Percentiles rank a stretch among this genome's conserved stretches.
Evolutionary conservation across 306 rosid genomes (phyloP).

Genomic region (Pyrus pyrifolia): DNA sequence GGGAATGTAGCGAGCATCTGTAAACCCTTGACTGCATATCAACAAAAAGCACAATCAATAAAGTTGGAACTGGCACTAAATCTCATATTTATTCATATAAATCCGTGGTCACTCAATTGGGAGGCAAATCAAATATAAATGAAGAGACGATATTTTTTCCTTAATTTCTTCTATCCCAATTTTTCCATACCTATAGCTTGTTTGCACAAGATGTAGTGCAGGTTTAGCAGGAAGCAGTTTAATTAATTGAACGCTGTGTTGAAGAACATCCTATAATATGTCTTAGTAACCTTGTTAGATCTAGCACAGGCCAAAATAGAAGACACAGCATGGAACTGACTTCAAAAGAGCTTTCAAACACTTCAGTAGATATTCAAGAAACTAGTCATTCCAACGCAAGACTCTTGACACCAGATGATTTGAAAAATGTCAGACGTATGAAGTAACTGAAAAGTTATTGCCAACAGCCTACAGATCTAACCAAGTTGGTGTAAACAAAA

Average conservation of each 20-base stretch:
- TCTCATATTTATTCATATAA: background rate
- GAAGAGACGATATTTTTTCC: background rate
- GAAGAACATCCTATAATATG: background rate
- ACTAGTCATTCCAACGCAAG: background rate
- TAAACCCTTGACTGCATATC: constrained; percentile 75
- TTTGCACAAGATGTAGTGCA: too few relatives aligned
- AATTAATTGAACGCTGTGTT: background rate
- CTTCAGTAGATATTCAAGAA: background rate
- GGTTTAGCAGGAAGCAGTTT: too few relatives aligned
- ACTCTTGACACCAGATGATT: background rate
- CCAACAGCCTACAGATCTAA: background rate
- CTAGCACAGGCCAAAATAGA: background rate
- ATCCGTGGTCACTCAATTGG: background rate
- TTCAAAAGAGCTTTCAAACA: background rate
- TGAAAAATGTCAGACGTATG: background rate
- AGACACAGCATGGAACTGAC: background rate
- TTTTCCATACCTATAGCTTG: too few relatives aligned
- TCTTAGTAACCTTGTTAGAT: background rate
- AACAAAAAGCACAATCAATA: constrained; percentile 17
- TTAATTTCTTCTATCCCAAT: background rate
- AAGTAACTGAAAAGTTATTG: background rate
- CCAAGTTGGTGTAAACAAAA: background rate
- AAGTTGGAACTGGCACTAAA: constrained; percentile 1
- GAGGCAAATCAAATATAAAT: background rate
- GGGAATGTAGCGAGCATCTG: constrained; percentile 67